A percentile compares a stretch with the other conserved stretches of the same genome.
Conservation (phyloP, 164 flowering plant genomes). For the Tinospora cordifolia region DNA sequence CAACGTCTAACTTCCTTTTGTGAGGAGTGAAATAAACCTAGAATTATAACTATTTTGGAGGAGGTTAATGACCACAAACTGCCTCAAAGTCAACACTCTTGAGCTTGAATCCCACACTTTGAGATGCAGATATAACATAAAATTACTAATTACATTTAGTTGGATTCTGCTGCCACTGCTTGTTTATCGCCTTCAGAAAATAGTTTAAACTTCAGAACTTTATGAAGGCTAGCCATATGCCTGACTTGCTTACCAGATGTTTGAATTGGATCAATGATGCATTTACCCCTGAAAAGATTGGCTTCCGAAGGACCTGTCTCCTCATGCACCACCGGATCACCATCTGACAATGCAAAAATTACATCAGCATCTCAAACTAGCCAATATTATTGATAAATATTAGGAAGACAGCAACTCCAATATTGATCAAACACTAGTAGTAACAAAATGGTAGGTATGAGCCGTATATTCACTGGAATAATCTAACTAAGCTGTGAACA, state of each 20-base stretch:
- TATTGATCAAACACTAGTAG: no score
- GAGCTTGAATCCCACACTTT: no score
- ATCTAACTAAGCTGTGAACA: no score
- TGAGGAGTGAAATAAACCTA: not conserved
- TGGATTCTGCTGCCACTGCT: constrained; percentile 10
- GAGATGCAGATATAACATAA: not conserved
- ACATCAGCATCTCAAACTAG: not conserved
- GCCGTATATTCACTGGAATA: no score
- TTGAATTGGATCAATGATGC: constrained; percentile 40
- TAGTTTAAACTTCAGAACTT: constrained; percentile 50
- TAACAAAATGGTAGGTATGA: no score
- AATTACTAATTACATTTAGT: not conserved
- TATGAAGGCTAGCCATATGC: constrained; percentile 41
- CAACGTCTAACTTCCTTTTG: not conserved
- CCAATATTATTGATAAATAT: not conserved
- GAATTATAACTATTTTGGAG: no score
- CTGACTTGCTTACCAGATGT: constrained; percentile 43
- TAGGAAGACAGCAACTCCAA: not conserved
- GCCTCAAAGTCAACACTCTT: no score
- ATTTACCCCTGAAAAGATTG: constrained; percentile 37
- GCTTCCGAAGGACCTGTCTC: constrained; percentile 58
- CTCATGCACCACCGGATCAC: constrained; percentile 37
- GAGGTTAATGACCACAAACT: no score
- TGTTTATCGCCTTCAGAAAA: constrained; percentile 24
- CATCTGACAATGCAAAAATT: constrained; percentile 27